Evolutionary conservation across 306 rosid genomes (phyloP).

Genomic region (Hippophae tibetana): DNA sequence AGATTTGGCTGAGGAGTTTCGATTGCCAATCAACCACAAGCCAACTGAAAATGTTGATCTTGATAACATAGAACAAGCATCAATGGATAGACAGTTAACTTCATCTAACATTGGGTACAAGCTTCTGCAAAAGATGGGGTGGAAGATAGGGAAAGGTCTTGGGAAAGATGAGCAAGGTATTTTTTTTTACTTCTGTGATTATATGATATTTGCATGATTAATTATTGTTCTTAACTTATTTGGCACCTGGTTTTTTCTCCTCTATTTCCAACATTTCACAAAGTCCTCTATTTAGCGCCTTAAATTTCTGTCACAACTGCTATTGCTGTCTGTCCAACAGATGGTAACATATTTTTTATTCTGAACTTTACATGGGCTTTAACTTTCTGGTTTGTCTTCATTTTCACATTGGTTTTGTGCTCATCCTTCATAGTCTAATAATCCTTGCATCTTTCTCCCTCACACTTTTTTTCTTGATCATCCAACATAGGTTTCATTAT

Average conservation of each 20-base stretch:
- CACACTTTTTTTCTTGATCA: no score
- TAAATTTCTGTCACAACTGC: no score
- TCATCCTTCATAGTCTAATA: no score
- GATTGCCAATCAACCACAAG: slow-evolving; percentile 78
- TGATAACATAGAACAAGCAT: slow-evolving; percentile 93
- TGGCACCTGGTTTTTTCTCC: not conserved
- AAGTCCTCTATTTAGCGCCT: no score
- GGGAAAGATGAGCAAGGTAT: slow-evolving; percentile 98
- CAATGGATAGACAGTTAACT: slow-evolving; percentile 65
- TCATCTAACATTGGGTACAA: slow-evolving; percentile 85
- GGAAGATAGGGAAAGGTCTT: slow-evolving; percentile 91
- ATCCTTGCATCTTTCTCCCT: no score
- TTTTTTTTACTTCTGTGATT: not conserved
- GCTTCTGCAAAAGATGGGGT: slow-evolving; percentile 99
- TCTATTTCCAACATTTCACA: not conserved
- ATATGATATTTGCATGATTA: not conserved
- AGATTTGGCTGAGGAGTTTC: slow-evolving; percentile 61
- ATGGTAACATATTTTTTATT: no score
- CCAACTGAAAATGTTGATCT: slow-evolving; percentile 94
- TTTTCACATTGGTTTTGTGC: no score
- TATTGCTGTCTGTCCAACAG: no score
- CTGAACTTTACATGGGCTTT: no score
- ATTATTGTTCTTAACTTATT: no score
- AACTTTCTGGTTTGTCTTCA: no score
- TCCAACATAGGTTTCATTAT: no score